Evolutionary conservation across 371 early-diverging fungal genomes (phyloP).

Genomic region (Syncephalastrum sp.): DNA sequence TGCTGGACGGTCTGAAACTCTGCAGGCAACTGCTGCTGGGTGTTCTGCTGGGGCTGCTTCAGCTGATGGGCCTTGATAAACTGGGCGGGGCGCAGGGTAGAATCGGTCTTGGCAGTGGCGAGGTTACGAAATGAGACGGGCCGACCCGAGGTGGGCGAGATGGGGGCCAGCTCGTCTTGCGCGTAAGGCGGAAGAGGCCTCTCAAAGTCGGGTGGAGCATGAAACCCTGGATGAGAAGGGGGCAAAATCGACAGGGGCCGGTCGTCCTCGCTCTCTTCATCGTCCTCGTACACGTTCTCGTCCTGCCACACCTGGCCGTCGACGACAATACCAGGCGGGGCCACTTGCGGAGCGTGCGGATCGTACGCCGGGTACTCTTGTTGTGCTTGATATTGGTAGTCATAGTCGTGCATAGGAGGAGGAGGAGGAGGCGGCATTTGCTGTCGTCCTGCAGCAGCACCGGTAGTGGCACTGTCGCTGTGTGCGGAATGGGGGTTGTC

Average conservation of each 20-base stretch:
- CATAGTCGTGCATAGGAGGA: too few relatives aligned
- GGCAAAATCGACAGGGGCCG: conserved; percentile 11
- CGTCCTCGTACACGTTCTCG: neutral
- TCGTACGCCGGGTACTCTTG: too few relatives aligned
- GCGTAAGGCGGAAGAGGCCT: too few relatives aligned
- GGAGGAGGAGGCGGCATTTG: too few relatives aligned
- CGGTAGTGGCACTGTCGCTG: too few relatives aligned
- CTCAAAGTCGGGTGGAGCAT: conserved; percentile 7
- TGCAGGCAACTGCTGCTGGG: conserved; percentile 13
- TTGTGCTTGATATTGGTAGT: too few relatives aligned
- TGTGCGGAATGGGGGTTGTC: too few relatives aligned
- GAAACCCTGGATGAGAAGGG: neutral
- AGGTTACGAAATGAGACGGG: conserved; percentile 34
- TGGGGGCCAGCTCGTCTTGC: too few relatives aligned
- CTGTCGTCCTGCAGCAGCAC: too few relatives aligned
- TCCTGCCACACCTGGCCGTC: conserved; percentile 13
- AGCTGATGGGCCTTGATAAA: conserved; percentile 37
- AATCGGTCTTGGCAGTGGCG: conserved; percentile 18
- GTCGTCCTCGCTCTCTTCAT: conserved; percentile 18
- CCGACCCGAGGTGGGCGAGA: neutral
- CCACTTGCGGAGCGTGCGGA: too few relatives aligned
- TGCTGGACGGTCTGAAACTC: conserved; percentile 32
- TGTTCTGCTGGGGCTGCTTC: conserved; percentile 5
- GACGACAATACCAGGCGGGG: conserved; percentile 12
- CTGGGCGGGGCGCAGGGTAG: conserved; percentile 26